These are phyloP conservation scores for Myrica gale DNA, from an alignment of 306 rosid species.

Conservation along the genomic window DNA sequence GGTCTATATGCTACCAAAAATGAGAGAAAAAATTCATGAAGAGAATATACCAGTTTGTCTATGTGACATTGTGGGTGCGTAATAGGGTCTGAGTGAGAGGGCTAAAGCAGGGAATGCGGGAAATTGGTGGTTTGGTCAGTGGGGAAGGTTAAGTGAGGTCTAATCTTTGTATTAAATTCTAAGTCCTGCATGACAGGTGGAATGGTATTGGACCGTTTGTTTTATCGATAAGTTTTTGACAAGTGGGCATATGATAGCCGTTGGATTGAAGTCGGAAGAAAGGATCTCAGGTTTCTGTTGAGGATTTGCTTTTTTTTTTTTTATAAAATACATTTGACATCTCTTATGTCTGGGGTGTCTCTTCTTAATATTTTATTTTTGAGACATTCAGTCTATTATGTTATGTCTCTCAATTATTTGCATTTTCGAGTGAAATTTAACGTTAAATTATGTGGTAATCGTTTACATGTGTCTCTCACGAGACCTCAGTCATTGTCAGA, in stretches of 20 bases:
- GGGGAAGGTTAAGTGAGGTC: not conserved
- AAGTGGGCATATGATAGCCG: constrained; percentile 8
- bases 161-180: not conserved
- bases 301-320: too few species aligned
- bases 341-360: too few species aligned
- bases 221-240: constrained; percentile 18
- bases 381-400: too few species aligned
- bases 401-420: too few species aligned
- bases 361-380: too few species aligned
- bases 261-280: not conserved
- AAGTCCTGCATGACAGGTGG: constrained; percentile 17
- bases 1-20: not conserved
- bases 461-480: too few species aligned
- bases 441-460: too few species aligned
- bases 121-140: not conserved
- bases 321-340: too few species aligned
- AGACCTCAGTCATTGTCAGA: too few species aligned
- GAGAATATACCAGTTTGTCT: not conserved
- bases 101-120: not conserved
- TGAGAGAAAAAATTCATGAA: not conserved
- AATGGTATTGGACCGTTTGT: constrained; percentile 20
- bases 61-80: too few species aligned
- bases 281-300: too few species aligned
- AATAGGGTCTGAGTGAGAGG: not conserved
- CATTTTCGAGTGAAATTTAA: too few species aligned